phyloP scores from a whole-genome alignment of 2,329 filamentous ascomycete species.

The Cladosporium cucumerinum region DNA sequence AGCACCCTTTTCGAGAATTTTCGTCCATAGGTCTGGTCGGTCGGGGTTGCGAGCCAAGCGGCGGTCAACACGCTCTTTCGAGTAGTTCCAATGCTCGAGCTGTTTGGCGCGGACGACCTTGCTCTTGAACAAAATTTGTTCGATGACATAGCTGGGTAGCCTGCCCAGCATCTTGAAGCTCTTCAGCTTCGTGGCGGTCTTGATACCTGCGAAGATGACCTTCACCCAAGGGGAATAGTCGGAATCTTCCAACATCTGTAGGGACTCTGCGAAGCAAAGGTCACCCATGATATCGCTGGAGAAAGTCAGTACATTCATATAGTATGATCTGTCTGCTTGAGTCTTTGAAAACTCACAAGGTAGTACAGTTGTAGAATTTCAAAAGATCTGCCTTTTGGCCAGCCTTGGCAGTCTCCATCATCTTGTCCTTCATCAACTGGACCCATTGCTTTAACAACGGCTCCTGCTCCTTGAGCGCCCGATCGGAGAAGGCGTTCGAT shows the following conservation, averaged over 20 bases:
- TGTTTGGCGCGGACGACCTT: conserved; percentile 15
- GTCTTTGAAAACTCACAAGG: conserved; percentile 21
- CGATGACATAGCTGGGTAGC: conserved; percentile 6
- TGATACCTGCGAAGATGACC: conserved; percentile 18
- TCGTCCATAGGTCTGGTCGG: conserved; percentile 7
- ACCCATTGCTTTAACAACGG: conserved; percentile 31
- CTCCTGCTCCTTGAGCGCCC: conserved; percentile 30
- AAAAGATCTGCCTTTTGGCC: conserved; percentile 29
- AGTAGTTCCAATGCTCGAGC: conserved; percentile 28
- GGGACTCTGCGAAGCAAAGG: conserved; percentile 30
- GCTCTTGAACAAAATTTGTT: conserved; percentile 9
- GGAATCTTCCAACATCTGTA: conserved; percentile 31
- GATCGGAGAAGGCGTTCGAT: conserved; percentile 30
- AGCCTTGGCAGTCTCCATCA: conserved; percentile 21
- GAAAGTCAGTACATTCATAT: neutral
- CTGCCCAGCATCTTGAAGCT: conserved; percentile 10
- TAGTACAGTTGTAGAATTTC: conserved; percentile 33
- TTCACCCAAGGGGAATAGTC: conserved; percentile 32
- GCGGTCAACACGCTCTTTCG: conserved; percentile 28
- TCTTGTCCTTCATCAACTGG: conserved; percentile 24
- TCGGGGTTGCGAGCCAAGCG: conserved; percentile 26
- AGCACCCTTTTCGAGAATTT: conserved; percentile 20
- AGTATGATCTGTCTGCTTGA: too few species aligned
- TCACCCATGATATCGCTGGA: conserved; percentile 31
- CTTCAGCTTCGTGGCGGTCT: conserved; percentile 7